Base-by-base conservation (phyloP, 768 basidiomycete species). In the Suillus subluteus region DNA sequence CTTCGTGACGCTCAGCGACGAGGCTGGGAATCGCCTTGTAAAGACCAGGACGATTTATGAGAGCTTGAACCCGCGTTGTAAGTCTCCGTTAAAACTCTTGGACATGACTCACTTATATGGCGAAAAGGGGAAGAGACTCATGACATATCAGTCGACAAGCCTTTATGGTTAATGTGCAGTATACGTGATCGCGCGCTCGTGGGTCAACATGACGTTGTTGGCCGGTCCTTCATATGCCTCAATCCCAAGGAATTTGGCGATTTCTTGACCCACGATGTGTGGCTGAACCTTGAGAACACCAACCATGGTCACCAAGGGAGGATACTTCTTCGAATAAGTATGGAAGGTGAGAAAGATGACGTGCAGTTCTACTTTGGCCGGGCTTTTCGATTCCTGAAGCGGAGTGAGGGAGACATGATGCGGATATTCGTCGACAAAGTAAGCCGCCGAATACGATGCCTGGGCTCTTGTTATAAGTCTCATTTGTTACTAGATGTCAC, bases 281-380 rank as follows among this genome's bases (percentile, higher is more conserved):
- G 96, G 92, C 85, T 96, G 81, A 91, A 94, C 67, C 81, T 99
- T 18, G 96, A 98, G 74, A 88, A 90, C 0, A 48, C 66, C 56
- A 73, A 75, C 23, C 72, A 78, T 54, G 75, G 77, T 1, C 72
- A 76, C 32, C 85, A 88, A 63, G 96, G 98, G 6, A 87, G 95
- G 41, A 85, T 98, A 61, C 80, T 98, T 44, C 81, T 98, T 40
- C 87, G 98, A 23, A 86, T 99, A 66, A 96, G 95, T 74, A 98
- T 99, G 96, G 98, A 99, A 74, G 96, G 96, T 63, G 98, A 99
- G 84, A 96, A 97, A 79, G 96, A 98, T 72, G 98, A 99, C 75
- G 94, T 95, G 9, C 93, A 93, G 71, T 99, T 98, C 82, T 96
- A 92, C 82, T 99, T 99, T 73, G 98, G 98, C 35, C 86, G 96